Conservation (phyloP, 2,329 filamentous ascomycete species). For the Penicillium griseofulvum region DNA sequence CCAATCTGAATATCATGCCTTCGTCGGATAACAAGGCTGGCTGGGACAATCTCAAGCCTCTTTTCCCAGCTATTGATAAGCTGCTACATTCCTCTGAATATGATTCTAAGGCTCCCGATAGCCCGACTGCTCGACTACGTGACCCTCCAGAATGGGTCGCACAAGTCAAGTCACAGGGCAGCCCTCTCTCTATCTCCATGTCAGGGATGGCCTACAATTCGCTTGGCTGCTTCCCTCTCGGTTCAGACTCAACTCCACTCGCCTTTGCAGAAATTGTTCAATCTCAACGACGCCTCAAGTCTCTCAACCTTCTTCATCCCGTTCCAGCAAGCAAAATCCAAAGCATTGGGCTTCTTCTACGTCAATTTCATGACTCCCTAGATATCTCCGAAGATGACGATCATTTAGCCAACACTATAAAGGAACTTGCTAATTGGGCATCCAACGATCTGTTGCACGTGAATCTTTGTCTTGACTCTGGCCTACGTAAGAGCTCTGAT, state of each 20-base stretch:
- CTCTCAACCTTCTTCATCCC: conserved; percentile 43
- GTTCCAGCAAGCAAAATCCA: conserved; percentile 36
- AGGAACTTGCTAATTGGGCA: conserved; percentile 31
- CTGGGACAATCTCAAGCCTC: conserved; percentile 27
- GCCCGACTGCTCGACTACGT: conserved; percentile 15
- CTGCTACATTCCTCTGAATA: conserved; percentile 28
- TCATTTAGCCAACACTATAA: conserved; percentile 28
- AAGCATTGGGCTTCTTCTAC: conserved; percentile 32
- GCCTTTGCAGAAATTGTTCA: conserved; percentile 47
- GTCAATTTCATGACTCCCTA: conserved; percentile 30
- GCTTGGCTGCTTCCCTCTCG: conserved; percentile 50
- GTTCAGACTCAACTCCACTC: conserved; percentile 41
- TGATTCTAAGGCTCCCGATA: conserved; percentile 3
- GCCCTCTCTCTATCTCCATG: conserved; percentile 40
- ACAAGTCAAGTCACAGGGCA: conserved; percentile 31
- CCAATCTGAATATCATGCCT: conserved; percentile 27
- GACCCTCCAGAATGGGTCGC: conserved; percentile 36
- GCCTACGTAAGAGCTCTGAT: conserved; percentile 38
- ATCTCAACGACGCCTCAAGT: conserved; percentile 45
- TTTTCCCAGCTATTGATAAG: conserved; percentile 28
- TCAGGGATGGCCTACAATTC: conserved; percentile 38
- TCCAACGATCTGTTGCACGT: conserved; percentile 30
- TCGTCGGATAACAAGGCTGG: conserved; percentile 16
- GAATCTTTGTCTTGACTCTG: conserved; percentile 42
- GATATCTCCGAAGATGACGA: conserved; percentile 19